These are phyloP conservation scores for Phytopythium vexans DNA, from an alignment of 352 stramenopile species.

Conservation along the genomic window DNA sequence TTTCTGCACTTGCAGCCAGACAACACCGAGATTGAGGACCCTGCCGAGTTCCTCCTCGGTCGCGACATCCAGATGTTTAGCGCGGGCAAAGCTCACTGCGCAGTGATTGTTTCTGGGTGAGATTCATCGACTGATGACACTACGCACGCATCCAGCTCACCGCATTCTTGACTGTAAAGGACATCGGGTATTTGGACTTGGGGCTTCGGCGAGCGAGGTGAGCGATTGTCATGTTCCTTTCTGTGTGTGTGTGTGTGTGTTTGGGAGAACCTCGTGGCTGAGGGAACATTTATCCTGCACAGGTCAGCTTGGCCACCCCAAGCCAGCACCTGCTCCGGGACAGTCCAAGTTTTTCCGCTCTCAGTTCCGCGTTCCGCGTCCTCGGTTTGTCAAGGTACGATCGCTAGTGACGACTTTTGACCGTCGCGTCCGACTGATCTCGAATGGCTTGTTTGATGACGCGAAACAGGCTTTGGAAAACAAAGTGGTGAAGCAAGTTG, in stretches of 20 bases:
- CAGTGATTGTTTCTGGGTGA: constrained; percentile 50
- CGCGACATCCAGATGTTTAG: constrained; percentile 61
- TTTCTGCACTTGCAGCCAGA: constrained; percentile 24
- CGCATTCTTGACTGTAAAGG: constrained; percentile 16
- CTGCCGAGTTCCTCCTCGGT: constrained; percentile 65
- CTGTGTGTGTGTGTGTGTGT: background rate
- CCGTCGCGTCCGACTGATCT: too few species aligned
- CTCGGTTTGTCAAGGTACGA: constrained; percentile 62
- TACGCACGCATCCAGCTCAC: background rate
- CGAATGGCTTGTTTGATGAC: background rate
- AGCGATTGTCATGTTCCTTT: background rate
- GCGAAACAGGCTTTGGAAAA: constrained; percentile 45
- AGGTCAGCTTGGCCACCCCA: constrained; percentile 70
- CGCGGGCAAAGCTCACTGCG: constrained; percentile 57
- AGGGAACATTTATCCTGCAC: background rate
- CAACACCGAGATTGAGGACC: constrained; percentile 59
- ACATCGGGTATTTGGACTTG: constrained; percentile 72
- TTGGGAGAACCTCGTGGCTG: background rate
- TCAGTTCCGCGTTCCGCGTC: constrained; percentile 68
- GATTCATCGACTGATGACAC: background rate
- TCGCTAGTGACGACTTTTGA: background rate
- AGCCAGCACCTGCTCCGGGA: constrained; percentile 36
- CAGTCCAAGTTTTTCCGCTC: constrained; percentile 82
- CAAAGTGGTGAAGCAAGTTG: constrained; percentile 47
- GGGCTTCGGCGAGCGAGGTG: constrained; percentile 63